Evolutionary conservation across 2,329 filamentous ascomycete genomes (phyloP).

Genomic region (Calonectria pseudoreteaudii): DNA sequence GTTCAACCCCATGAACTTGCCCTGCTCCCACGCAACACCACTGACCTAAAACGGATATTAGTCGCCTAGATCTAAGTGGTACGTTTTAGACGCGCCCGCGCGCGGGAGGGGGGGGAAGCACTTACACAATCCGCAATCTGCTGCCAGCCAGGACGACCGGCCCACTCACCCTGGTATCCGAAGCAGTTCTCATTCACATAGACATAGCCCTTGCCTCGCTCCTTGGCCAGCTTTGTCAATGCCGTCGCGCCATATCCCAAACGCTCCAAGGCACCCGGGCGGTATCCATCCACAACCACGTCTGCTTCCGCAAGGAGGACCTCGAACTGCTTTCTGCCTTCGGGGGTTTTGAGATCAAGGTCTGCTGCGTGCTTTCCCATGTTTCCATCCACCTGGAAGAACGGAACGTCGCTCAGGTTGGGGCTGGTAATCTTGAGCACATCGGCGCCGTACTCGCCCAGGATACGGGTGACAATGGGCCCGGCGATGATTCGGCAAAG

Average conservation of each 20-base stretch:
- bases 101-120: too few relatives aligned
- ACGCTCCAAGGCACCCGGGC: slow-evolving; percentile 72
- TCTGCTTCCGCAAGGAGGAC: slow-evolving; percentile 71
- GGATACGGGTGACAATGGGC: slow-evolving; percentile 76
- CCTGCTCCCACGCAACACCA: slow-evolving; percentile 71
- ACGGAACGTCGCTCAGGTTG: slow-evolving; percentile 76
- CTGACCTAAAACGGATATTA: slow-evolving; percentile 53
- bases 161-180: slow-evolving; percentile 71
- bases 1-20: slow-evolving; percentile 68
- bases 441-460: slow-evolving; percentile 81
- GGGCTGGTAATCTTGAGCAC: slow-evolving; percentile 79
- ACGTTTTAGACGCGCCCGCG: too few relatives aligned
- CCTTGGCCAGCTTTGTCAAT: slow-evolving; percentile 63
- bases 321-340: slow-evolving; percentile 68
- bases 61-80: not conserved
- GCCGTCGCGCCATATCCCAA: slow-evolving; percentile 72
- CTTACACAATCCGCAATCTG: slow-evolving; percentile 74
- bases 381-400: slow-evolving; percentile 80
- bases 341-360: slow-evolving; percentile 68
- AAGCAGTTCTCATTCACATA: slow-evolving; percentile 81
- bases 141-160: slow-evolving; percentile 75
- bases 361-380: slow-evolving; percentile 76
- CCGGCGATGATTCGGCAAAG: slow-evolving; percentile 82
- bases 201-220: slow-evolving; percentile 71
- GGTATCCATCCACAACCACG: slow-evolving; percentile 75